Evolutionary conservation across 257 asterid species (phyloP).

Genomic region (Solanum tacnaense): DNA sequence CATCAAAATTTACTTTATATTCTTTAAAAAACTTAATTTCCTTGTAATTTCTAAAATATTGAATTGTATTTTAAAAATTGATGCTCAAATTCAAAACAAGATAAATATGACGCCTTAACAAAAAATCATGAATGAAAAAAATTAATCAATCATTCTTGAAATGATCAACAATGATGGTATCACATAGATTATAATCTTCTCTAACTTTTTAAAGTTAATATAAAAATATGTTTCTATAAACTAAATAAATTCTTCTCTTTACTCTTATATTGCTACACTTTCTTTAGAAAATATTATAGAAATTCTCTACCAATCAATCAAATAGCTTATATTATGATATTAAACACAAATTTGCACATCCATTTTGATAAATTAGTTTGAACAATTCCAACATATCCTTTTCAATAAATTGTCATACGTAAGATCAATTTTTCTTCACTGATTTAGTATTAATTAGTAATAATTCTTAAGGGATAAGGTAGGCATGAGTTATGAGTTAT

Average conservation of each 20-base stretch:
- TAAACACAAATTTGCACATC: not conserved
- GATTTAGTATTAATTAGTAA: not conserved
- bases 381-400: not conserved
- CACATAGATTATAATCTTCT: rapidly evolving
- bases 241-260: not conserved
- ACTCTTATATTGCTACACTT: not conserved
- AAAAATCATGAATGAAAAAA: no score
- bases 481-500: not conserved
- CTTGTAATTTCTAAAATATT: not conserved
- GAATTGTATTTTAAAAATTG: not conserved
- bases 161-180: not conserved
- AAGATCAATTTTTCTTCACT: not conserved
- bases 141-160: no score
- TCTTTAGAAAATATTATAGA: not conserved
- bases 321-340: not conserved
- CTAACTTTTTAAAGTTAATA: no score
- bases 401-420: not conserved
- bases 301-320: not conserved
- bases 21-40: rapidly evolving
- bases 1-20: not conserved
- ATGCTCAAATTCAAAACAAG: not conserved
- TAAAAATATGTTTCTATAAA: not conserved
- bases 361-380: not conserved
- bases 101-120: no score
- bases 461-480: not conserved